Base-by-base conservation (phyloP, 257 asterid species). In the Plantago elongata region DNA sequence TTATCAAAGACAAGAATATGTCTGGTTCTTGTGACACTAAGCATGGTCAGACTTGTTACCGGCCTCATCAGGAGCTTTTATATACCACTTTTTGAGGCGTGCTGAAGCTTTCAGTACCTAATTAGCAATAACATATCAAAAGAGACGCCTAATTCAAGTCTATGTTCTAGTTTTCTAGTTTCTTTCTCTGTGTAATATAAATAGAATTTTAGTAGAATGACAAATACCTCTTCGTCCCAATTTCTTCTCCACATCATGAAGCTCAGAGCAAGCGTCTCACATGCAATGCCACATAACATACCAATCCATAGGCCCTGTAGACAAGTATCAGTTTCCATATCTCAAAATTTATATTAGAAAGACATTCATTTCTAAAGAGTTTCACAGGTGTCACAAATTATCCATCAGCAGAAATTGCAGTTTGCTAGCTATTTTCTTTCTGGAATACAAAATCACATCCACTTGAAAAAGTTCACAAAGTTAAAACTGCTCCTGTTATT, bases 241-340 rank as follows among this genome's bases (percentile, higher is more conserved):
- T 77, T 72, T 48, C 87, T 86, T 74, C 81, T 82, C 90, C 88
- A 89, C 69, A 74, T 73, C 88, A 89, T 77, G 78, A 72, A 77
- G 78, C 84, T 71, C 29, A 89, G 72, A 0, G 84, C 84, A 46
- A 77, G 54, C 0, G 95, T 79, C 75, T 81, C 84, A 18, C 81
- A 37, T 27, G 79, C 34, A 45, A 89, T 57, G 15, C 95, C 96
- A 45, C 76, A 64, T 6, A 84, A 70, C 95, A 89, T 80, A 54
- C 96, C 96, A 58, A 79, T 78, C 96, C 96, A 89, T 22, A 89
- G 67, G n/a, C 95, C 96, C 96, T 89, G 69, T 4, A 37, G 7
- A 45, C 15, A 51, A 15, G 44, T 11, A 17, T 0, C 15, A 34
- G 40, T 34, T 4, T 34, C 40, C 8, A 7, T 34, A 34, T 34